A percentile compares a stretch with the other conserved stretches of the same genome.
These are phyloP conservation scores for Nicotiana undulata DNA, from an alignment of 257 asterid genomes.

Conservation along the genomic window DNA sequence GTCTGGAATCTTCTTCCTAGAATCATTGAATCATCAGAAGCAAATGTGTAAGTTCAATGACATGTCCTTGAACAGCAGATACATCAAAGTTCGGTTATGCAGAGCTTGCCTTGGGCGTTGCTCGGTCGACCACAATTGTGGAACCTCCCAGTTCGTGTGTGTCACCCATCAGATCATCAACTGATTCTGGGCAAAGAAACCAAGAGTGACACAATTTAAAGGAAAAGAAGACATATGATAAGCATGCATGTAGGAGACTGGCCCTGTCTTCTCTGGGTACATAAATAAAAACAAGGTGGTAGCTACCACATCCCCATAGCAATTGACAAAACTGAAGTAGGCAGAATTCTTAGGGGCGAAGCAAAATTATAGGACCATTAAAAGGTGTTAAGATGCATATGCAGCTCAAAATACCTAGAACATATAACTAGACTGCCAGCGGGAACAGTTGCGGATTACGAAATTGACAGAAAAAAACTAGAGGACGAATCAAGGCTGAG, in stretches of 20 bases:
- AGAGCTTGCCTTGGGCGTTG: constrained; percentile 77
- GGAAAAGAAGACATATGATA: not conserved
- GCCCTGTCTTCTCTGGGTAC: not conserved
- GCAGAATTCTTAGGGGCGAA: not conserved
- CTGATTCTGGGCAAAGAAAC: constrained; percentile 60
- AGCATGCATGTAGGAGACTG: not conserved
- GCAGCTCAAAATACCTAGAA: not conserved
- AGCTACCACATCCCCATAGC: not conserved
- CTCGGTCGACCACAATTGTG: constrained; percentile 88
- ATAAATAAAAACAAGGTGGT: not conserved
- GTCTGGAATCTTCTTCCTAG: constrained; percentile 85
- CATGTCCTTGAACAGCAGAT: not conserved
- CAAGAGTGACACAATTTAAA: not conserved
- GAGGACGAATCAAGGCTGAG: not conserved
- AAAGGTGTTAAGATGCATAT: not conserved
- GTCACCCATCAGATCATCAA: constrained; percentile 90
- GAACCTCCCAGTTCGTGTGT: constrained; percentile 95
- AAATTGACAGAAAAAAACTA: not conserved
- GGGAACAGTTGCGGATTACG: too few relatives aligned
- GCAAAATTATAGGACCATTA: not conserved
- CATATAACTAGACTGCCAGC: not conserved
- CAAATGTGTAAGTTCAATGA: not conserved
- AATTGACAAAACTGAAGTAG: not conserved
- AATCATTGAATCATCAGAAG: not conserved
- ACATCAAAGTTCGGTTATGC: not conserved